Evolutionary conservation across 768 basidiomycete genomes (phyloP).

Genomic region (Lepiota venenata): DNA sequence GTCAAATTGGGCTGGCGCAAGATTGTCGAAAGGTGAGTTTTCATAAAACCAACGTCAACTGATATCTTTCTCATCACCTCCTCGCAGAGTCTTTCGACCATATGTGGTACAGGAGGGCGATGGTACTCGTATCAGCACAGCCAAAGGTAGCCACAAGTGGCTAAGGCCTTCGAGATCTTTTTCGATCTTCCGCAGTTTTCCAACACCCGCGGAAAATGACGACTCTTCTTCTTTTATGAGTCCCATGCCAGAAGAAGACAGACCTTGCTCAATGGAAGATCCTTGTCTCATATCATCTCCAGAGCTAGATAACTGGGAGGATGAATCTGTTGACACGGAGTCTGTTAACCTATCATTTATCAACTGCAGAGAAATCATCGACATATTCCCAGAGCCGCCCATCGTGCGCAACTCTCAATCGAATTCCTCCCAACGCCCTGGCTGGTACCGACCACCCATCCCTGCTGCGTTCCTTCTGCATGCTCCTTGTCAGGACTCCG

Average conservation of each 20-base stretch:
- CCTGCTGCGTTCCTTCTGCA: not conserved
- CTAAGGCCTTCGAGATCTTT: not conserved
- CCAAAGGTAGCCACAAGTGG: not conserved
- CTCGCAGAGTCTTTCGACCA: conserved; percentile 1
- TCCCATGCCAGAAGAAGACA: conserved; percentile 2
- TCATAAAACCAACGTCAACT: not conserved
- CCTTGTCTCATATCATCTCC: not conserved
- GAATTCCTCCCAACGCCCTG: not conserved
- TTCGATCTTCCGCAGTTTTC: not conserved
- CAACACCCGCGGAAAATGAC: not conserved
- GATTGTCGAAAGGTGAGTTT: conserved; percentile 1
- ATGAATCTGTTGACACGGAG: not conserved
- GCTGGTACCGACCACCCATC: not conserved
- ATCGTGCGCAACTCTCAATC: not conserved
- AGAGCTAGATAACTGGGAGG: not conserved
- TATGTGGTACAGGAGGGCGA: not conserved
- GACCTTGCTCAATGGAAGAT: not conserved
- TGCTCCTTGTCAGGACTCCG: not conserved
- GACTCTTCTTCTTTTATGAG: conserved; percentile 9
- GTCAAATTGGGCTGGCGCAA: not conserved
- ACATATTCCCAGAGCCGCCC: not conserved
- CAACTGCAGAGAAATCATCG: not conserved
- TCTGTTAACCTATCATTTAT: conserved; percentile 1
- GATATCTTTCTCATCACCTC: not conserved
- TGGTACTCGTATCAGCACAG: not conserved